Evolutionary conservation across 176 grass and related monocot species (phyloP), one percentile per base, ranked within the genome.

Genomic region (Bolboschoenus planiculmis): DNA sequence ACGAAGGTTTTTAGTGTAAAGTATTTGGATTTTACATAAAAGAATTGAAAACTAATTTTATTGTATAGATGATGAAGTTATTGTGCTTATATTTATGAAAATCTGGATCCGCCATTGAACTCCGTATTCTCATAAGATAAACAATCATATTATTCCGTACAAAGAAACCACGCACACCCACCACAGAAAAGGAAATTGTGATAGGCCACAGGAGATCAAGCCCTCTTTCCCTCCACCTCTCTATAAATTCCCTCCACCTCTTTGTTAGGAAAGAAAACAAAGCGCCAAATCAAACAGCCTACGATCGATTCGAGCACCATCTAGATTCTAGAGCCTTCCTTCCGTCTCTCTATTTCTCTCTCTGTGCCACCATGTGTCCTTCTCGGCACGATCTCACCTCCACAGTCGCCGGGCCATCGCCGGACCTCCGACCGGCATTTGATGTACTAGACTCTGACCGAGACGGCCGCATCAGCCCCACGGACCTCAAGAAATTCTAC

Each of bases 401-500:
- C 35, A 81, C 86, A 53, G 36, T 84, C 72, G 63, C 66, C 75
- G 72, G 44, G 18, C 80, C 47, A 53, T 83, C 16, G 20, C 53
- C n/a, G 18, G 60, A 79, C 82, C 86, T 99, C 66, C 85, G 88
- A 18, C 88, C 92, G 62, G 97, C 89, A 50, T 99, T 99, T 83
- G 97, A 95, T 85, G 84, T 92, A 46, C 89, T 99, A 70, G 97
- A 99, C 86, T 88, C 91, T 29, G 97, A 99, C 87, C 89, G 35
- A 53, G 97, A 99, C 76, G 97, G 97, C 80, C 87, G 88, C 81
- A 99, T 99, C 91, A 93, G 97, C 89, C 87, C 86, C 59, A 87
- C 94, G 5, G 97, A 99, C 75, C 97, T 99, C 89, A 95, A 91
- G 85, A 65, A 82, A 5, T 99, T 99, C 91, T 99, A 90, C 89